These are phyloP conservation scores for Marasmius tenuissimus DNA, from an alignment of 1,284 basidiomycete genomes.

Conservation along the genomic window DNA sequence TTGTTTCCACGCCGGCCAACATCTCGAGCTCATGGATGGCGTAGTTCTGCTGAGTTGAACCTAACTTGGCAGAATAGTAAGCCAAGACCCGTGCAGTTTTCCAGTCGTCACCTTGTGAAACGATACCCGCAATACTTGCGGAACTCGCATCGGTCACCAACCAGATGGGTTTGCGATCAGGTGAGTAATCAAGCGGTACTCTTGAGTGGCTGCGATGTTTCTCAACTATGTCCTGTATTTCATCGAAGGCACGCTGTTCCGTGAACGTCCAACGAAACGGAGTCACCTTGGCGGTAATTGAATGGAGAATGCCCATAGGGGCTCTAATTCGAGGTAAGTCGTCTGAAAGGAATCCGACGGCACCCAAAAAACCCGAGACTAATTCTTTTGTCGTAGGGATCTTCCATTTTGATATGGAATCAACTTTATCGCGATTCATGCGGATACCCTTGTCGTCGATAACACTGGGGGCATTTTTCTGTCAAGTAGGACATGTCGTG, in stretches of 20 bases:
- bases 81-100: slow-evolving; percentile 16
- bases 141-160: slow-evolving; percentile 21
- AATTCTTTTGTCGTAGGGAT: slow-evolving; percentile 7
- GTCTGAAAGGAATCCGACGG: slow-evolving; percentile 18
- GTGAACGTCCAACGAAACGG: slow-evolving; percentile 20
- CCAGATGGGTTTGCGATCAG: slow-evolving; percentile 14
- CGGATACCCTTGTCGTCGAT: slow-evolving; percentile 21
- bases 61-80: slow-evolving; percentile 31
- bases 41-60: slow-evolving; percentile 32
- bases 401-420: slow-evolving; percentile 20
- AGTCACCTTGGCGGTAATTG: neutral
- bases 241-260: slow-evolving; percentile 23
- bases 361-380: slow-evolving; percentile 19
- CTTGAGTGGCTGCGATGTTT: slow-evolving; percentile 15
- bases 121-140: slow-evolving; percentile 3
- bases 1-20: slow-evolving; percentile 22
- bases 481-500: no score
- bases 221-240: slow-evolving; percentile 18
- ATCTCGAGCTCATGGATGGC: slow-evolving; percentile 27
- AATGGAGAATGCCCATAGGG: slow-evolving; percentile 14
- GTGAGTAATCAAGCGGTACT: slow-evolving; percentile 18
- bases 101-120: slow-evolving; percentile 1
- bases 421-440: slow-evolving; percentile 25
- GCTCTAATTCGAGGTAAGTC: slow-evolving; percentile 12
- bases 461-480: no score